Evolutionary conservation across 2,329 filamentous ascomycete species (phyloP), one percentile per base, ranked within the genome.

Genomic region (Tolypocladium ophioglossoides): DNA sequence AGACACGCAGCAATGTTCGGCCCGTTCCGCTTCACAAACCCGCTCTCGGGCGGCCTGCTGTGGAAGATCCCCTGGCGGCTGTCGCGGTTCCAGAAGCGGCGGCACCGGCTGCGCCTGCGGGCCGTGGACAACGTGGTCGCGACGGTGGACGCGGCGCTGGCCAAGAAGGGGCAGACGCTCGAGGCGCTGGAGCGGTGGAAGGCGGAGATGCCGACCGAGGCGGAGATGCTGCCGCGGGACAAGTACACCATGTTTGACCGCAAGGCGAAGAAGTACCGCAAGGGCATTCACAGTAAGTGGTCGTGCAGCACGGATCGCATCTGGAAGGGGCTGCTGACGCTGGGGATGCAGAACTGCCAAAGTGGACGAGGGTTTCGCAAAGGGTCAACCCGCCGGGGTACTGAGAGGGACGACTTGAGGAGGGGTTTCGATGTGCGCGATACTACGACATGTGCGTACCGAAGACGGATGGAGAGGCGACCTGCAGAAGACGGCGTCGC

Each of bases 61-160:
- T 96, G 91, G 94, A 99, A 99, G 83, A 91, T 87, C 64, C 94
- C 94, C 63, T 99, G 91, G 91, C 86, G 94, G 58, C 83, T 99
- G 67, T 99, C 94, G 56, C 79, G 83, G 62, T 90, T 89, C 69
- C 91, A 96, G 73, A 97, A 97, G 74, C 82, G 84, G 60, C 86
- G 91, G 54, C 91, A 96, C 65, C 84, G 91, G 59, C 79, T 85
- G 70, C 87, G 91, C 49, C 79, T 96, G 59, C 86, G 88, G 59
- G 83, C 86, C 53, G 91, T 99, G 59, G 94, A 99, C 73, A 79
- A 78, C 49, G 85, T 97, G n/a, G 84, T 99, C 56, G 83, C 87
- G 55, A 91, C 89, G 18, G 73, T 99, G 58, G 88, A 90, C 66
- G 80, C 76, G 47, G 91, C 92, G 20, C 80, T 97, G 53, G 78